Evolutionary conservation across 768 basidiomycete species (phyloP), one percentile per base, ranked within the genome.

Genomic region (Boletus pseudo-olivaceus): DNA sequence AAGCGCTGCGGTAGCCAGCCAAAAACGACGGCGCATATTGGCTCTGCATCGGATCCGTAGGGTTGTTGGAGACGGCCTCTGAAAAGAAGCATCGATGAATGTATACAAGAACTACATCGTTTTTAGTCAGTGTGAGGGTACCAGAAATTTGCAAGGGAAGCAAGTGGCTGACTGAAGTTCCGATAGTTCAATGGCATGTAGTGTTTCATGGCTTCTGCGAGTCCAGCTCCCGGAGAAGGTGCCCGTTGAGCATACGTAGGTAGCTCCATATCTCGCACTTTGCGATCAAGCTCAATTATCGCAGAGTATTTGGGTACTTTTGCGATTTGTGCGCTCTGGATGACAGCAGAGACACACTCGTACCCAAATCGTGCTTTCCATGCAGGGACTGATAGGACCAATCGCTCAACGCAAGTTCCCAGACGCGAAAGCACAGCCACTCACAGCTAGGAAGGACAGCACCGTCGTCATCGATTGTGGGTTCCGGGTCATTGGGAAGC

Each of bases 81-180:
- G 87, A 84, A 59, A 90, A 88, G 74, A 86, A 89, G 60, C 84
- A 83, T 15, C 88, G 84, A 65, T 88, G 87, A 47, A 88, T 79
- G 63, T 87, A 87, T 9, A 88, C 70, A 32, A 88, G 73, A n/a
- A 84, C 87, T 88, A 53, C 2, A 5, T 29, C 5, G 5, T 35
- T 41, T 29, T 23, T 47, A 29, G 30, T 47, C 26, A 33, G 41
- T 20, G 10, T 12, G 38, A 39, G 23, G 20, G 17, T 20, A 30
- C 8, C 27, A 10, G 19, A 40, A 40, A 26, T 41, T 7, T 11
- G 43, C 7, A 50, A 41, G 44, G 4, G 1, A 7, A 15, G 2
- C 15, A 19, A 34, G 33, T 4, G 67, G 63, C 84, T 62, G 23
- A 88, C 88, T 82, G 34, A 85, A 73, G 61, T 87, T 81, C 1